A percentile compares a stretch with the other conserved stretches of the same genome.
Evolutionary conservation across 805 yeast genomes (phyloP).

Genomic region (Metschnikowia henanensis): DNA sequence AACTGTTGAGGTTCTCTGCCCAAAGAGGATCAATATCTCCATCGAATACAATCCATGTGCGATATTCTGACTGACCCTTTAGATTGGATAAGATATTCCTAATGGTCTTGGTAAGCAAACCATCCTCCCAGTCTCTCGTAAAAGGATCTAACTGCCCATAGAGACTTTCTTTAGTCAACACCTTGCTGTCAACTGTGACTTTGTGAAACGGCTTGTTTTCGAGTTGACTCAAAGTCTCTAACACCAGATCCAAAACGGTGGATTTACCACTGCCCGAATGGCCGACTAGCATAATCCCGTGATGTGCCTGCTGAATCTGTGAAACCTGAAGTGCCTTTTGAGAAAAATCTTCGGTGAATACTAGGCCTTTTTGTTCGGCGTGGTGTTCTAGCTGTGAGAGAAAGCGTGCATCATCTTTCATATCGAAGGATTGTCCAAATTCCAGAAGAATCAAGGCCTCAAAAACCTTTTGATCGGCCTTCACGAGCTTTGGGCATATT

Average conservation of each 20-base stretch:
- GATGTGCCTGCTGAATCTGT: slow-evolving; percentile 61
- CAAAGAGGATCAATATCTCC: slow-evolving; percentile 94
- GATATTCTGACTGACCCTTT: slow-evolving; percentile 55
- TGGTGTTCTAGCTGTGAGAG: slow-evolving; percentile 21
- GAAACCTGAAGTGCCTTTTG: slow-evolving; percentile 59
- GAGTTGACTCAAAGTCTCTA: slow-evolving; percentile 40
- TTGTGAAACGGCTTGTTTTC: slow-evolving; percentile 33
- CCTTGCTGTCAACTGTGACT: slow-evolving; percentile 72
- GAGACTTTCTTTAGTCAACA: slow-evolving; percentile 59
- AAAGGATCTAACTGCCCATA: slow-evolving; percentile 72
- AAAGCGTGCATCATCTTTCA: slow-evolving; percentile 27
- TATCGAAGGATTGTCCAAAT: slow-evolving; percentile 13
- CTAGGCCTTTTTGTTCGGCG: slow-evolving; percentile 33
- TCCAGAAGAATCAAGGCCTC: slow-evolving; percentile 3
- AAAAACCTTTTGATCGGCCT: slow-evolving; percentile 48
- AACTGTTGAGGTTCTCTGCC: slow-evolving; percentile 90
- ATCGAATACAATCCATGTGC: slow-evolving; percentile 82
- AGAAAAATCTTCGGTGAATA: slow-evolving; percentile 43
- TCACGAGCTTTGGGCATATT: slow-evolving; percentile 65
- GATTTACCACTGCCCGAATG: slow-evolving; percentile 76
- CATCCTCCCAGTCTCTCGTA: slow-evolving; percentile 93
- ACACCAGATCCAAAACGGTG: slow-evolving; percentile 47
- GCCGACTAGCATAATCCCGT: slow-evolving; percentile 84
- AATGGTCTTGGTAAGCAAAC: slow-evolving; percentile 68
- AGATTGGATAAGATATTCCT: slow-evolving; percentile 55